Evolutionary conservation across 805 yeast species (phyloP).

Genomic region (Barnettozyma pratensis): DNA sequence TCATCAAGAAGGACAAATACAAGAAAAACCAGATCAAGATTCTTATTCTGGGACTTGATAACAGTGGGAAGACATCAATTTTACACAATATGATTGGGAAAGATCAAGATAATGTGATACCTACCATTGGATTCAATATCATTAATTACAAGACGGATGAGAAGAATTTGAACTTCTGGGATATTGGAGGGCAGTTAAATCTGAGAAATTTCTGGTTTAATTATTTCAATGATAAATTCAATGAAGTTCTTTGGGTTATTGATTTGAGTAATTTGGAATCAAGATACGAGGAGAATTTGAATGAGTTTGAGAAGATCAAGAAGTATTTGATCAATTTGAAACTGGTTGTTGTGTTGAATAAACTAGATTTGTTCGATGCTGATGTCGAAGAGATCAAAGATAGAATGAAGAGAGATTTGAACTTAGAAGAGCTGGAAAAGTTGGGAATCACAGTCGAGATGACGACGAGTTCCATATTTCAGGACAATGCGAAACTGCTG

Average conservation of each 20-base stretch:
- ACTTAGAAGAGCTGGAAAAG: slow-evolving; percentile 6
- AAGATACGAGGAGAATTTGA: slow-evolving; percentile 58
- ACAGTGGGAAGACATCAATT: slow-evolving; percentile 87
- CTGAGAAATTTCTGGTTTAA: slow-evolving; percentile 90
- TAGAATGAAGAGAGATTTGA: slow-evolving; percentile 4
- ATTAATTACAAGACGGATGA: slow-evolving; percentile 44
- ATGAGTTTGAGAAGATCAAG: slow-evolving; percentile 59
- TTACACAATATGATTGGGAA: slow-evolving; percentile 51
- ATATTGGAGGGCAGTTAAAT: slow-evolving; percentile 85
- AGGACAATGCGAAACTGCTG: neutral
- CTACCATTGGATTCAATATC: slow-evolving; percentile 89
- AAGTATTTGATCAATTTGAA: slow-evolving; percentile 55
- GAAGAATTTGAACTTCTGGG: slow-evolving; percentile 61
- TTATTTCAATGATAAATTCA: slow-evolving; percentile 69
- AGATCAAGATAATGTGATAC: slow-evolving; percentile 56
- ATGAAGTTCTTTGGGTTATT: slow-evolving; percentile 80
- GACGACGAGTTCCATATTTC: slow-evolving; percentile 1
- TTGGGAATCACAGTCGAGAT: slow-evolving; percentile 1
- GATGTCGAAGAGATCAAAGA: slow-evolving; percentile 15
- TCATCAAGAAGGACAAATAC: slow-evolving; percentile 74
- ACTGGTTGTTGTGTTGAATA: slow-evolving; percentile 67
- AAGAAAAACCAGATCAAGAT: slow-evolving; percentile 76
- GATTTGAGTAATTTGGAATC: slow-evolving; percentile 53
- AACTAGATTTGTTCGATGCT: slow-evolving; percentile 51
- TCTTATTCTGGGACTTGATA: slow-evolving; percentile 79